phyloP scores from a whole-genome alignment of 208 protist species.

The Crithidia acanthocephali region DNA sequence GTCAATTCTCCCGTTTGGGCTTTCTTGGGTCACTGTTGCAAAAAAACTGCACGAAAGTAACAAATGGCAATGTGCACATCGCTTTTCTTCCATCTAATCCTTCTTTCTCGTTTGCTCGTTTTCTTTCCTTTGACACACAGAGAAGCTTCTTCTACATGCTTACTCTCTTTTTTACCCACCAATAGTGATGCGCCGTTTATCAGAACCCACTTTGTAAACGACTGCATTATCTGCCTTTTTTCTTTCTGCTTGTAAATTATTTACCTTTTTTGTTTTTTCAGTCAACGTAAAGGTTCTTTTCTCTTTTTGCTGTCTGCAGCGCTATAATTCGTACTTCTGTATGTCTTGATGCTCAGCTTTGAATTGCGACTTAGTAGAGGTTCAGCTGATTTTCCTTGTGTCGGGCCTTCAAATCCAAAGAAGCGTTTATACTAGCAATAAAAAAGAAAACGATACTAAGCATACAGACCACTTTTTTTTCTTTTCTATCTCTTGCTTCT shows the following conservation, averaged over 20 bases:
- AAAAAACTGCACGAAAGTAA: too few relatives aligned
- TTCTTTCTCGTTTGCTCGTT: slow-evolving; percentile 24
- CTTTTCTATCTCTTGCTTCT: slow-evolving; percentile 5
- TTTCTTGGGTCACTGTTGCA: too few relatives aligned
- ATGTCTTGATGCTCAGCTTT: slow-evolving; percentile 4
- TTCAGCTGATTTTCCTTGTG: background rate
- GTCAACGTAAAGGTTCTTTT: slow-evolving; percentile 4
- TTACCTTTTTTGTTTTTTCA: slow-evolving; percentile 16
- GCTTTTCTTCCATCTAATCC: background rate
- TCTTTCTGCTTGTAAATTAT: background rate
- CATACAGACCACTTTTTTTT: background rate
- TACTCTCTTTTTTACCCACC: slow-evolving; percentile 2
- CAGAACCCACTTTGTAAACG: background rate
- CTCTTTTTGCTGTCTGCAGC: slow-evolving; percentile 6
- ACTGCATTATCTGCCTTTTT: slow-evolving; percentile 1
- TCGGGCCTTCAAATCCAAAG: background rate
- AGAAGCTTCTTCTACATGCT: slow-evolving; percentile 14
- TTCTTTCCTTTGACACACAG: background rate
- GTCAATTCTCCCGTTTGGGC: too few relatives aligned
- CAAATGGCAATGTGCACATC: background rate
- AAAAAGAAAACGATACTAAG: background rate
- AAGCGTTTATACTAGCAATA: background rate
- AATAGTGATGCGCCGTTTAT: slow-evolving; percentile 14
- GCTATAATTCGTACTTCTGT: slow-evolving; percentile 4
- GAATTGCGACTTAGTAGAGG: background rate